Base-by-base conservation (phyloP, 805 yeast genomes). In the Wickerhamomyces kurtzmanii region DNA sequence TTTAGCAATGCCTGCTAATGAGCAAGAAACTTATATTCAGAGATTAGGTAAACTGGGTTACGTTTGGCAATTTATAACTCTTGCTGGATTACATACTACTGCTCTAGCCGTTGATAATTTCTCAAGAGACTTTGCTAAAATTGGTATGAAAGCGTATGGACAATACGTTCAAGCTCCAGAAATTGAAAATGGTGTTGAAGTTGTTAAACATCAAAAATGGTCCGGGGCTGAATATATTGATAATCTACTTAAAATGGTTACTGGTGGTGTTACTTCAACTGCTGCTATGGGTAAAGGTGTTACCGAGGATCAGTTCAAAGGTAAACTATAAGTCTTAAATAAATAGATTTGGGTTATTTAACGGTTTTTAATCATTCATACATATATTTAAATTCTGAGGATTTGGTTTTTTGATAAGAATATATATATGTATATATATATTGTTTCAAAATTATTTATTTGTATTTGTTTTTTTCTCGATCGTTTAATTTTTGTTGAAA, bases 201-300 rank as follows among this genome's bases (percentile, higher is more conserved):
- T 89, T 34, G 93, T 89, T 39, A 89, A 86, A 68, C 97, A 89
- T 59, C 97, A 89, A 61, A 85, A 87, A 59, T 89, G 97, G 97
- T 85, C 96, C 23, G 97, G 97, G 53, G 97, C 97, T 17, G 94
- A 84, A 60, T 87, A 85, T 65, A 80, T 89, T 50, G 97, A 89
- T 58, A 78, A 84, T 34, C 65, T 89, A 49, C 75, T 89, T 56
- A 86, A 79, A 58, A 66, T 85, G 59, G 91, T 86, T 15, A 78
- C 91, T 31, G 96, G 96, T 47, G 97, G 97, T 62, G 81, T 87
- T 33, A 69, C 87, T 28, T 79, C 94, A 12, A 89, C 97, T 27
- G 94, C 96, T 41, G 96, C 97, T 27, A 89, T 89, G 96, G 96
- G 96, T 51, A 79, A 79, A 37, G 97, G 97, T 65, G 96, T 89